Evolutionary conservation across 306 rosid species (phyloP).

Genomic region (Cucumis melo): DNA sequence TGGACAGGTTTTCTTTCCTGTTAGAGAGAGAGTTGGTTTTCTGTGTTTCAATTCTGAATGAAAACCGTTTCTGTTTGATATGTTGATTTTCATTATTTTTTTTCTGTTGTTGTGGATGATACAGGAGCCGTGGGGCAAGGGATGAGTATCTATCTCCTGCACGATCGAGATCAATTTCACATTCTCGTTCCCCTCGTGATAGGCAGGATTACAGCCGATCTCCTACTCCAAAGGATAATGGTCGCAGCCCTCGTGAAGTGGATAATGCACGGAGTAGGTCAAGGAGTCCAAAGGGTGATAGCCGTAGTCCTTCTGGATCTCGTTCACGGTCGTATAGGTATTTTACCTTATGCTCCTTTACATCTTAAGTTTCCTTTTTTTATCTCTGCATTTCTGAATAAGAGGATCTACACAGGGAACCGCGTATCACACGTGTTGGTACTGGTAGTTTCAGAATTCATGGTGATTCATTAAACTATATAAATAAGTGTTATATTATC

Average conservation of each 20-base stretch:
- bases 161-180: constrained; percentile 65
- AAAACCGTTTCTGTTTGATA: background rate
- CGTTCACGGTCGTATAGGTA: constrained; percentile 62
- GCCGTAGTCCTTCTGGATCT: constrained; percentile 43
- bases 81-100: background rate
- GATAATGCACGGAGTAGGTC: constrained; percentile 37
- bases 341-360: background rate
- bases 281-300: constrained; percentile 36
- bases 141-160: constrained; percentile 48
- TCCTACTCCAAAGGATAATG: constrained; percentile 44
- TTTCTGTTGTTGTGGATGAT: constrained; percentile 1
- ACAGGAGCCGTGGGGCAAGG: constrained; percentile 50
- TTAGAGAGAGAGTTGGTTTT: constrained; percentile 6
- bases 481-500: background rate
- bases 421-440: background rate
- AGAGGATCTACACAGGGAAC: background rate
- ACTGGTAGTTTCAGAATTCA: background rate
- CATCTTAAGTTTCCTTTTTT: background rate
- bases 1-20: constrained; percentile 11
- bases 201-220: constrained; percentile 38
- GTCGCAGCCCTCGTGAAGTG: constrained; percentile 30
- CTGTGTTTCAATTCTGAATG: background rate
- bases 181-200: constrained; percentile 40
- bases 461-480: background rate
- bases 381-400: background rate